These are phyloP conservation scores for Solanum okadae DNA, from an alignment of 257 asterid species.

Conservation along the genomic window DNA sequence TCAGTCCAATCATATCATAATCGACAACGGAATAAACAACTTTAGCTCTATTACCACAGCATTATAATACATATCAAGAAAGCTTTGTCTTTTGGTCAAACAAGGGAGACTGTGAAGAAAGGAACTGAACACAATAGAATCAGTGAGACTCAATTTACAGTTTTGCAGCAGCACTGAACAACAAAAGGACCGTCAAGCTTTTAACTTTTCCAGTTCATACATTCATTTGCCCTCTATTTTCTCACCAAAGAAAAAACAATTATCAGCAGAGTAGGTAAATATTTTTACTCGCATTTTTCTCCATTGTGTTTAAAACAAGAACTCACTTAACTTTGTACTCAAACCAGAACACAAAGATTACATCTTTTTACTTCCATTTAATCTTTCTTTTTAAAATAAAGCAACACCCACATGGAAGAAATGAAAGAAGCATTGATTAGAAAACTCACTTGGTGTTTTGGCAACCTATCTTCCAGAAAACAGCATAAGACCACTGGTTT, in stretches of 20 bases:
- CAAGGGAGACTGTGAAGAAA: slow-evolving; percentile 1
- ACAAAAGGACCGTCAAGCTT: slow-evolving; percentile 5
- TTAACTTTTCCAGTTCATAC: slow-evolving; percentile 1
- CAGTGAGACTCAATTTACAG: slow-evolving; percentile 16
- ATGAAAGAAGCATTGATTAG: not conserved
- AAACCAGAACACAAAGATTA: not conserved
- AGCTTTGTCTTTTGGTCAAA: slow-evolving; percentile 17
- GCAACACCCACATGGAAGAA: not conserved
- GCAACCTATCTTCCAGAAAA: slow-evolving; percentile 90
- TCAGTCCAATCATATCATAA: slow-evolving; percentile 33
- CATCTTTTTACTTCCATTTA: not conserved
- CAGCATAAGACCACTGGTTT: slow-evolving; percentile 93
- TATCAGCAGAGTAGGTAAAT: not conserved
- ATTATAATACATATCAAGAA: not conserved
- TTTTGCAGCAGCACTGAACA: slow-evolving; percentile 14
- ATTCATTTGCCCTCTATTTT: slow-evolving; percentile 10
- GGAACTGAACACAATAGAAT: slow-evolving; percentile 13
- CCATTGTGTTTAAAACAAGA: not conserved
- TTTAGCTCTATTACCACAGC: not conserved
- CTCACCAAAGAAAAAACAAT: not conserved
- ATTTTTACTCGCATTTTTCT: not conserved
- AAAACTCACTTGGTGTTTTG: slow-evolving; percentile 78
- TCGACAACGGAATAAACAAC: slow-evolving; percentile 5
- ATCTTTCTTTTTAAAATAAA: not conserved
- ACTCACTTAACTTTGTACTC: not conserved